Conservation (phyloP, 2,329 filamentous ascomycete genomes). For the Purpureocillium takamizusanense region DNA sequence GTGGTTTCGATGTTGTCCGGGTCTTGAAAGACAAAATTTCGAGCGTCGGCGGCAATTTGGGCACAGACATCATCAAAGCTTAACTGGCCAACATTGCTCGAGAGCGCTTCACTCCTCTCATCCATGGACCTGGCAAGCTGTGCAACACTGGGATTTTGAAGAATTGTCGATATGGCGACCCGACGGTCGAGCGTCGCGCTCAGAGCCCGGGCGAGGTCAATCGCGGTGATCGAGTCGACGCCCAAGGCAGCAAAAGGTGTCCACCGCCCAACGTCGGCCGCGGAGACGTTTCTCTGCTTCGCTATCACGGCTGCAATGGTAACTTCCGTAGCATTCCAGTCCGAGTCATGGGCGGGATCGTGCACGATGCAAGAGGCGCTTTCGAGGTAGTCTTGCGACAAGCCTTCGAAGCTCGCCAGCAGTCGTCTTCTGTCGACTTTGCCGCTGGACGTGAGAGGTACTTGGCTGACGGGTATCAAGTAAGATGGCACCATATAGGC, state of each 20-base stretch:
- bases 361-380: conserved; percentile 13
- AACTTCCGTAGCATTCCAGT: conserved; percentile 48
- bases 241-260: conserved; percentile 72
- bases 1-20: conserved; percentile 40
- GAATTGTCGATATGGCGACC: conserved; percentile 58
- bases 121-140: conserved; percentile 38
- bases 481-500: conserved; percentile 72
- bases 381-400: conserved; percentile 38
- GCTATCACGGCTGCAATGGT: conserved; percentile 47
- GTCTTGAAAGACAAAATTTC: conserved; percentile 3
- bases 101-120: neutral
- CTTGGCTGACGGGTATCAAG: conserved; percentile 56
- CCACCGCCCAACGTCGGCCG: conserved; percentile 44
- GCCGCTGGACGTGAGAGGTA: conserved; percentile 66
- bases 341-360: conserved; percentile 20
- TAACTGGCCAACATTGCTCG: too few relatives aligned
- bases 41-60: conserved; percentile 1
- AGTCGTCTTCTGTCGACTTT: conserved; percentile 61
- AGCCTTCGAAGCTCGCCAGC: conserved; percentile 30
- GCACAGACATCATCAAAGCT: too few relatives aligned
- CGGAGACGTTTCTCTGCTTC: conserved; percentile 34
- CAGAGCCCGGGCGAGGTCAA: conserved; percentile 54
- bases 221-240: conserved; percentile 76
- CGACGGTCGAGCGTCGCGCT: conserved; percentile 32
- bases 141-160: conserved; percentile 59